Conservation (phyloP, 2,329 filamentous ascomycete species). For the Knoxdaviesia capensis region DNA sequence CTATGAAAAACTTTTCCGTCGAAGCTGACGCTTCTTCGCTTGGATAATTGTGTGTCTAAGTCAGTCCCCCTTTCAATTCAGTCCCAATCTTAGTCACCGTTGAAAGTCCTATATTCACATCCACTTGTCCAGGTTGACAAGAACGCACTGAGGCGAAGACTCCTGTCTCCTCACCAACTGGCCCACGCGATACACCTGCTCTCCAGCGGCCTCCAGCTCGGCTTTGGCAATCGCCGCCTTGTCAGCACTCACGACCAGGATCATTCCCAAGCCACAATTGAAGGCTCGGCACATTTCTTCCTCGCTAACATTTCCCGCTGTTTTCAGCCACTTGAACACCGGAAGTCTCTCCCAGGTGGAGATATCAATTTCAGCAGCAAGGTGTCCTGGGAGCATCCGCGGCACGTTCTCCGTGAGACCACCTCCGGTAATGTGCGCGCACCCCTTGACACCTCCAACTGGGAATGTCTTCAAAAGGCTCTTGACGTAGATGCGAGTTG, state of each 20-base stretch:
- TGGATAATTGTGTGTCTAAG: too few species aligned
- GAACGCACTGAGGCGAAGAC: conserved; percentile 1
- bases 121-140: conserved; percentile 5
- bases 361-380: conserved; percentile 68
- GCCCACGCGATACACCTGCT: conserved; percentile 62
- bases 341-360: conserved; percentile 52
- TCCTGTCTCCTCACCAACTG: conserved; percentile 38
- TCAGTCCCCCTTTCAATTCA: too few species aligned
- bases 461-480: conserved; percentile 47
- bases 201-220: conserved; percentile 45
- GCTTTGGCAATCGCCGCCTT: conserved; percentile 40
- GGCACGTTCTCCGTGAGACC: conserved; percentile 88
- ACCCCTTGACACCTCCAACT: conserved; percentile 58
- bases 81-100: too few species aligned
- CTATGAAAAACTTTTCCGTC: too few species aligned
- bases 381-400: conserved; percentile 63
- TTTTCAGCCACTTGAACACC: conserved; percentile 77
- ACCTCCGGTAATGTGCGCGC: conserved; percentile 93
- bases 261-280: conserved; percentile 92
- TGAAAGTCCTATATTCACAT: too few species aligned
- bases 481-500: conserved; percentile 87
- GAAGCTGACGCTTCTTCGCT: too few species aligned
- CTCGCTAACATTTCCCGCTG: conserved; percentile 46
- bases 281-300: conserved; percentile 80
- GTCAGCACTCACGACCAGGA: conserved; percentile 52